Conservation (phyloP, 1,284 basidiomycete genomes). For the Leccinum cinnamomeum region DNA sequence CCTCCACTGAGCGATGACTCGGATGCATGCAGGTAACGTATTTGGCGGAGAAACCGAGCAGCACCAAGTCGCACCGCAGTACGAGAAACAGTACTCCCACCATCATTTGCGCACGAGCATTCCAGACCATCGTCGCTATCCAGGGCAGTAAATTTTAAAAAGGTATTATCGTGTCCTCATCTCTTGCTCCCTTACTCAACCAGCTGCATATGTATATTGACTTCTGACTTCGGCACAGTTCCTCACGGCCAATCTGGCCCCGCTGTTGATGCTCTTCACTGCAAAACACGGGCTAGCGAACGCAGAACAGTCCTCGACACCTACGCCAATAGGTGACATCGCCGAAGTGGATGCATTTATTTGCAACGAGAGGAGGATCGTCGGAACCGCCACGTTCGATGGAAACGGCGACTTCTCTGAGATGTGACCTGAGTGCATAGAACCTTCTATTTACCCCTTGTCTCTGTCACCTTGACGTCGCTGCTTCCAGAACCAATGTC, state of each 20-base stretch:
- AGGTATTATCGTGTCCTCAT: not conserved
- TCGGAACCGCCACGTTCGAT: constrained; percentile 20
- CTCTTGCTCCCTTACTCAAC: not conserved
- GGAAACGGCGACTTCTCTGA: constrained; percentile 55
- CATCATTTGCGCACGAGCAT: too few species aligned
- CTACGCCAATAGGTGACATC: constrained; percentile 96
- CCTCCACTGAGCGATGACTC: not conserved
- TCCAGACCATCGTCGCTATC: too few species aligned
- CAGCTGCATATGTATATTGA: constrained; percentile 49
- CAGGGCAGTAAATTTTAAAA: too few species aligned
- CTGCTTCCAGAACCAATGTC: constrained; percentile 51
- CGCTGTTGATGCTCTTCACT: too few species aligned
- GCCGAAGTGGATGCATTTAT: constrained; percentile 89
- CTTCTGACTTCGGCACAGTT: too few species aligned
- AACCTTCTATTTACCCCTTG: constrained; percentile 41
- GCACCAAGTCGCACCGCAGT: too few species aligned
- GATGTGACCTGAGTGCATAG: constrained; percentile 73
- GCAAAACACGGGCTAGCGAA: constrained; percentile 76
- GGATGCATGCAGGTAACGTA: too few species aligned
- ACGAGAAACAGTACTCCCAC: too few species aligned
- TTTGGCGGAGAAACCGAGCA: too few species aligned
- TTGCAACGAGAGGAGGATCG: constrained; percentile 68
- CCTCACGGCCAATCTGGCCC: too few species aligned
- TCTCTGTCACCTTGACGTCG: constrained; percentile 12
- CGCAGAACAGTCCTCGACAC: constrained; percentile 95